phyloP scores from a whole-genome alignment of 2,329 filamentous ascomycete species.

The Grosmannia serpens region DNA sequence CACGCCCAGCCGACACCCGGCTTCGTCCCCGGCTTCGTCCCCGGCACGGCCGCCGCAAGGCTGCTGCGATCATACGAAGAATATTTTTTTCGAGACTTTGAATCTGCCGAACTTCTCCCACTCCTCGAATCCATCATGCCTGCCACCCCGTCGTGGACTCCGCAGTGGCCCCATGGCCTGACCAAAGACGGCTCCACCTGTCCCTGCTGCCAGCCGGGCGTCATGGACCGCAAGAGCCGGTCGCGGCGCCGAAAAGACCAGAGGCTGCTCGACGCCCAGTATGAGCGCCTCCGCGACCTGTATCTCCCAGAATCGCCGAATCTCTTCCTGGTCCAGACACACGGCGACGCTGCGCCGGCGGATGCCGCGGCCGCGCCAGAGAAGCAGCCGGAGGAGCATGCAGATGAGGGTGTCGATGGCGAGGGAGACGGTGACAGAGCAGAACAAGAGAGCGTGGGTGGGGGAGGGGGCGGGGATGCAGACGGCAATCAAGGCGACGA shows the following conservation, averaged over 20 bases:
- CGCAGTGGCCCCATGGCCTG: not conserved
- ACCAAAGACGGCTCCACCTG: not conserved
- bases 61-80: not conserved
- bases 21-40: not conserved
- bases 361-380: not conserved
- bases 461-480: too few relatives aligned
- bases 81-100: not conserved
- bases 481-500: too few relatives aligned
- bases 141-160: not conserved
- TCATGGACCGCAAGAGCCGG: not conserved
- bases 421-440: not conserved
- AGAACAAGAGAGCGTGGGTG: not conserved
- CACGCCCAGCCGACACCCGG: not conserved
- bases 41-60: not conserved
- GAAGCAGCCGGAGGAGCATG: not conserved
- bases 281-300: not conserved
- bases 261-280: not conserved
- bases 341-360: not conserved
- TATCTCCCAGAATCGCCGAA: not conserved
- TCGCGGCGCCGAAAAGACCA: not conserved
- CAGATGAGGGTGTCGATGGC: not conserved
- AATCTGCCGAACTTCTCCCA: not conserved
- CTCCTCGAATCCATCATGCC: not conserved
- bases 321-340: not conserved
- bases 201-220: constrained; percentile 1